Evolutionary conservation across 371 early-diverging fungal species (phyloP).

Genomic region (Modicella reniformis): DNA sequence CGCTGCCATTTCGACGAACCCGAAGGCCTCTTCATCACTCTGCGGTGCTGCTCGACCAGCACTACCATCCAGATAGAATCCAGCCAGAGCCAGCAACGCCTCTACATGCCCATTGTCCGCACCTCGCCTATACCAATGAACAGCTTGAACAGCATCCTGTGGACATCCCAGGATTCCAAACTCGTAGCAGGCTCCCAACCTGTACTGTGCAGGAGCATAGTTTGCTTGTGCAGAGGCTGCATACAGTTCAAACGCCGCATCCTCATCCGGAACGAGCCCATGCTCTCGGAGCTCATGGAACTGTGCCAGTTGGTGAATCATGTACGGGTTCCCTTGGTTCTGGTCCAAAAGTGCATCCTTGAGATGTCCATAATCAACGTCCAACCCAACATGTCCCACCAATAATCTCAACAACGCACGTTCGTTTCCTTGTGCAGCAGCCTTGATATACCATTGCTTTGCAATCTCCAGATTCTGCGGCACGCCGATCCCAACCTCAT

Average conservation of each 20-base stretch:
- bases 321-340: slow-evolving; percentile 42
- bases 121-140: slow-evolving; percentile 46
- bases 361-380: slow-evolving; percentile 49
- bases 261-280: slow-evolving; percentile 52
- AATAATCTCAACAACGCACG: slow-evolving; percentile 40
- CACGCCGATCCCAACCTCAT: slow-evolving; percentile 90
- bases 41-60: slow-evolving; percentile 47
- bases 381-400: slow-evolving; percentile 50
- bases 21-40: slow-evolving; percentile 47
- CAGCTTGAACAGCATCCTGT: slow-evolving; percentile 45
- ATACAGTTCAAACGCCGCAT: slow-evolving; percentile 49
- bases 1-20: slow-evolving; percentile 41
- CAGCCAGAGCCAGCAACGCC: slow-evolving; percentile 44
- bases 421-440: slow-evolving; percentile 62
- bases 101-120: slow-evolving; percentile 52
- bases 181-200: slow-evolving; percentile 48
- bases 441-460: slow-evolving; percentile 80
- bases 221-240: slow-evolving; percentile 49
- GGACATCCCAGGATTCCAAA: slow-evolving; percentile 44
- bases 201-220: slow-evolving; percentile 53
- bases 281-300: slow-evolving; percentile 50
- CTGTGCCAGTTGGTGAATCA: slow-evolving; percentile 51
- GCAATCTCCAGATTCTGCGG: slow-evolving; percentile 74
- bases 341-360: slow-evolving; percentile 46
- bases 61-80: slow-evolving; percentile 49